These are phyloP conservation scores for Hypoxylon rickii DNA, from an alignment of 495 filamentous ascomycete species.

Conservation along the genomic window DNA sequence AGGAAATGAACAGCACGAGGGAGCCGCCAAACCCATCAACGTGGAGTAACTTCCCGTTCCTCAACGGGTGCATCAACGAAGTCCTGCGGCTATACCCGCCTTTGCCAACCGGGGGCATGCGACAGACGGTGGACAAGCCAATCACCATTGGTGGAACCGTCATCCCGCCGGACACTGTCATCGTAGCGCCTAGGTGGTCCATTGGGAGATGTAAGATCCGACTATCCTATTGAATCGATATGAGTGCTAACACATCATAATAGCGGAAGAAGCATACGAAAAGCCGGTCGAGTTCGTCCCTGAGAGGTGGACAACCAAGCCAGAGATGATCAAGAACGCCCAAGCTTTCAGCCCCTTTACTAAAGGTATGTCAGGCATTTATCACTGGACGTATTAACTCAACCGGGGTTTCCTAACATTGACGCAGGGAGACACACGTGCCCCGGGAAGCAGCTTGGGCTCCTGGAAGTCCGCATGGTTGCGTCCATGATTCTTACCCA, in stretches of 20 bases:
- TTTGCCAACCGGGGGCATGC: not conserved
- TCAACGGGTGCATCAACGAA: not conserved
- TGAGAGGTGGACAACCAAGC: conserved; percentile 56
- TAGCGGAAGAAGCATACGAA: conserved; percentile 46
- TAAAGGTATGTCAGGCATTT: conserved; percentile 39
- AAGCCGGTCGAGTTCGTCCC: conserved; percentile 54
- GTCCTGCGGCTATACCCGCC: not conserved
- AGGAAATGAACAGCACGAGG: too few species aligned
- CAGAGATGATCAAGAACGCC: conserved; percentile 51
- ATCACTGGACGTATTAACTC: too few species aligned
- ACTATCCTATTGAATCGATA: too few species aligned
- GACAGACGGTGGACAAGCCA: not conserved
- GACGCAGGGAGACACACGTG: conserved; percentile 21
- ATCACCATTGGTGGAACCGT: too few species aligned
- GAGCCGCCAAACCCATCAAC: too few species aligned
- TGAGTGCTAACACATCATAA: too few species aligned
- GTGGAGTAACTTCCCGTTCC: too few species aligned
- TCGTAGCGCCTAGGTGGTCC: conserved; percentile 22
- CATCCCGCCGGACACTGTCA: not conserved
- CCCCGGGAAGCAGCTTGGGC: conserved; percentile 34
- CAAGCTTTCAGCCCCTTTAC: conserved; percentile 59
- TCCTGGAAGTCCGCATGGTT: conserved; percentile 32
- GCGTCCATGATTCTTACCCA: conserved; percentile 28
- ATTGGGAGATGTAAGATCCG: conserved; percentile 27
- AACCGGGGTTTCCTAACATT: too few species aligned